Percentiles rank a stretch among this genome's conserved stretches.
Evolutionary conservation across 2,329 filamentous ascomycete genomes (phyloP).

Genomic region (Fusarium sp.): DNA sequence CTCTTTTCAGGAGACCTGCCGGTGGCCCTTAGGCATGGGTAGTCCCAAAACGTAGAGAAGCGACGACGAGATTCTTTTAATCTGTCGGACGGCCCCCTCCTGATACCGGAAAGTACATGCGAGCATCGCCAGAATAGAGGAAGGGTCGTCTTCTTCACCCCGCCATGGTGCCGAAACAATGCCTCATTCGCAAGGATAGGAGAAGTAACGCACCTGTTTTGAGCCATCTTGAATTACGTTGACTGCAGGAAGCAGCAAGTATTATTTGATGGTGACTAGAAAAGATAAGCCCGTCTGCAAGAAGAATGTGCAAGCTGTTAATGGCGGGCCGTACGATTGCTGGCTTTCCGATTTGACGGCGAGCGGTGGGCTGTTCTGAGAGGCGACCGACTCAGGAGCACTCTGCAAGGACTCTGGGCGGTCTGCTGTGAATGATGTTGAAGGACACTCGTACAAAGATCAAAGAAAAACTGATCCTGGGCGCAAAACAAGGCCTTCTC

Average conservation of each 20-base stretch:
- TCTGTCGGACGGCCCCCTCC: background rate
- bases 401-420: constrained; percentile 35
- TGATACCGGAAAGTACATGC: background rate
- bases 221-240: constrained; percentile 47
- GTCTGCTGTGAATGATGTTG: constrained; percentile 16
- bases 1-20: background rate
- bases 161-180: constrained; percentile 22
- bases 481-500: constrained; percentile 37
- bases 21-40: background rate
- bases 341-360: constrained; percentile 21
- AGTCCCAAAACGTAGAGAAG: background rate
- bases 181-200: constrained; percentile 9
- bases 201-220: constrained; percentile 47
- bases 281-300: constrained; percentile 14
- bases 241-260: constrained; percentile 19
- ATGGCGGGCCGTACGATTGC: constrained; percentile 16
- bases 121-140: background rate
- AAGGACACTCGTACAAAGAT: constrained; percentile 20
- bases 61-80: background rate
- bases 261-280: constrained; percentile 11
- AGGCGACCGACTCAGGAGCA: constrained; percentile 31
- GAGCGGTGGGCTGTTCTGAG: constrained; percentile 27
- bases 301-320: constrained; percentile 12
- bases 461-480: constrained; percentile 26
- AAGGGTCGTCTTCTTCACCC: constrained; percentile 22